These are phyloP conservation scores for Epichloe festucae DNA, from an alignment of 2,329 filamentous ascomycete species.

Conservation along the genomic window DNA sequence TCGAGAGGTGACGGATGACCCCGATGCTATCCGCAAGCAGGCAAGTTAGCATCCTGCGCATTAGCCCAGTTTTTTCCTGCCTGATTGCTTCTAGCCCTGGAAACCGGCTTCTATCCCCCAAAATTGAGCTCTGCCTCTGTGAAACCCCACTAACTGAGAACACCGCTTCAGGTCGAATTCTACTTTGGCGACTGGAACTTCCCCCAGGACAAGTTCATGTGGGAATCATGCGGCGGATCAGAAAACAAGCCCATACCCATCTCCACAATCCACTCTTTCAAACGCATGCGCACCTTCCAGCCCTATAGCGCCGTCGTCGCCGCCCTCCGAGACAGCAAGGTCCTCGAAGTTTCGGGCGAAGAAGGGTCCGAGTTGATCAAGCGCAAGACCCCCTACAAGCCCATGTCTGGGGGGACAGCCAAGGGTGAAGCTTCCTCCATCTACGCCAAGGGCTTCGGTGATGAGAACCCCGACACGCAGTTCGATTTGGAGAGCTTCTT, in stretches of 20 bases:
- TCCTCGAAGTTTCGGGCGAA: constrained; percentile 61
- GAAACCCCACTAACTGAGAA: background rate
- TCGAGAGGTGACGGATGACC: constrained; percentile 61
- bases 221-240: constrained; percentile 61
- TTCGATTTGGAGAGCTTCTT: constrained; percentile 94
- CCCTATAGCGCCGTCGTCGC: constrained; percentile 72
- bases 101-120: background rate
- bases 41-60: constrained; percentile 27
- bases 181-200: constrained; percentile 93
- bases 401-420: constrained; percentile 44
- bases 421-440: constrained; percentile 61
- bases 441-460: constrained; percentile 90
- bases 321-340: constrained; percentile 65
- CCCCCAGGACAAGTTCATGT: constrained; percentile 80
- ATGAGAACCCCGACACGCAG: constrained; percentile 72
- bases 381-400: constrained; percentile 59
- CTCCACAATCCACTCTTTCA: constrained; percentile 70
- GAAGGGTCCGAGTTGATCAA: constrained; percentile 59
- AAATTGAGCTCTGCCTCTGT: background rate
- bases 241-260: constrained; percentile 74
- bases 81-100: background rate
- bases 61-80: too few species aligned
- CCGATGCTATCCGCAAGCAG: constrained; percentile 70
- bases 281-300: constrained; percentile 92
- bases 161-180: constrained; percentile 61